Evolutionary conservation across 768 basidiomycete genomes (phyloP).

Genomic region (Mycena indigotica): DNA sequence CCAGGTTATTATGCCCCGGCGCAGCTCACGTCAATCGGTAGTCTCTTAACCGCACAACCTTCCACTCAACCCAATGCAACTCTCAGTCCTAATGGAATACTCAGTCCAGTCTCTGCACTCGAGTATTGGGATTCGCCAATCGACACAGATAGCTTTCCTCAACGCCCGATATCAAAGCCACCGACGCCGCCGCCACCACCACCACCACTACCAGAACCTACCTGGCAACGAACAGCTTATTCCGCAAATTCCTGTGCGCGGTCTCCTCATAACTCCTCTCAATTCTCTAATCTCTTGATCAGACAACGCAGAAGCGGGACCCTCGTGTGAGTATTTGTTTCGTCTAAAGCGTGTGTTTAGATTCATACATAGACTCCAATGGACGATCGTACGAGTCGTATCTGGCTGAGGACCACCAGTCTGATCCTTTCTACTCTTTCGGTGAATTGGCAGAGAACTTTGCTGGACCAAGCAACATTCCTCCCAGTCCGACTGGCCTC

Average conservation of each 20-base stretch:
- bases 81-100: constrained; percentile 6
- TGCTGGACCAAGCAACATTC: constrained; percentile 22
- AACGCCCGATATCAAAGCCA: constrained; percentile 6
- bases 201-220: constrained; percentile 1
- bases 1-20: neutral
- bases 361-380: neutral
- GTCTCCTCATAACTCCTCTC: neutral
- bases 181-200: constrained; percentile 1
- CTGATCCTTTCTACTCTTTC: constrained; percentile 22
- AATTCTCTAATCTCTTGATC: neutral
- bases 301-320: neutral
- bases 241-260: neutral
- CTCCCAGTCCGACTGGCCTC: constrained; percentile 29
- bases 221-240: neutral
- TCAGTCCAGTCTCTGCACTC: constrained; percentile 15
- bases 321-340: neutral
- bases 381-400: constrained; percentile 9
- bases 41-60: neutral
- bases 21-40: neutral
- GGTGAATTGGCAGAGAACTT: constrained; percentile 18
- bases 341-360: too few relatives aligned
- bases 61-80: neutral
- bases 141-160: constrained; percentile 9
- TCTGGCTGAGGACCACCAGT: constrained; percentile 8
- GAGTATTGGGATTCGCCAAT: constrained; percentile 23